Percentiles rank a stretch among this genome's conserved stretches.
These are phyloP conservation scores for Myxozyma neglecta DNA, from an alignment of 805 yeast species.

Conservation along the genomic window DNA sequence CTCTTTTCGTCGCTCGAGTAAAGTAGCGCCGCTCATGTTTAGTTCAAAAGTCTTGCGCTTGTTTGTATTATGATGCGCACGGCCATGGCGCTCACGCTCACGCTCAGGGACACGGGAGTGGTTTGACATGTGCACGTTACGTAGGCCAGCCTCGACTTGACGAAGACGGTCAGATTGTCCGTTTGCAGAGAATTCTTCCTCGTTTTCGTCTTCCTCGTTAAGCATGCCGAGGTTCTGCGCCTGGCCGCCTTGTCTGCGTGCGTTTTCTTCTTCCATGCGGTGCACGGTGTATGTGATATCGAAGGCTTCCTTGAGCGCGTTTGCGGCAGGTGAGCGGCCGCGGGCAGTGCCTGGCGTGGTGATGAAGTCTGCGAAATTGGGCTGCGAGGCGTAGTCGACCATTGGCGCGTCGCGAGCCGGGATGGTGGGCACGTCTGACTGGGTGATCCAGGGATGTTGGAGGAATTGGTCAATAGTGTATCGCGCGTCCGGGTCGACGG, in stretches of 20 bases:
- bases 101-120: background rate
- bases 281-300: slow-evolving; percentile 85
- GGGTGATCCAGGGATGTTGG: slow-evolving; percentile 72
- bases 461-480: slow-evolving; percentile 72
- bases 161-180: slow-evolving; percentile 14
- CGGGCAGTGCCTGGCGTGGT: slow-evolving; percentile 27
- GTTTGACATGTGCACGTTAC: slow-evolving; percentile 28
- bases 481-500: slow-evolving; percentile 67
- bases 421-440: slow-evolving; percentile 36
- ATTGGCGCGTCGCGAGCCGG: slow-evolving; percentile 32
- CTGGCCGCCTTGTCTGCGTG: slow-evolving; percentile 36
- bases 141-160: slow-evolving; percentile 30
- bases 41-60: slow-evolving; percentile 49
- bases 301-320: slow-evolving; percentile 80
- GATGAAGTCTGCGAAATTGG: slow-evolving; percentile 28
- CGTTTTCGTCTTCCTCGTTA: slow-evolving; percentile 43
- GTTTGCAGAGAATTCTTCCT: slow-evolving; percentile 29
- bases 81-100: background rate
- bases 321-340: slow-evolving; percentile 56
- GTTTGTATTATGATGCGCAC: background rate
- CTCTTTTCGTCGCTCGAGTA: slow-evolving; percentile 53
- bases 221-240: slow-evolving; percentile 39
- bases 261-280: slow-evolving; percentile 67
- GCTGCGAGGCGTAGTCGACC: background rate
- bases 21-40: slow-evolving; percentile 62